A percentile compares a stretch with the other conserved stretches of the same genome.
Conservation (phyloP, 306 rosid species). For the Argentina anserina region DNA sequence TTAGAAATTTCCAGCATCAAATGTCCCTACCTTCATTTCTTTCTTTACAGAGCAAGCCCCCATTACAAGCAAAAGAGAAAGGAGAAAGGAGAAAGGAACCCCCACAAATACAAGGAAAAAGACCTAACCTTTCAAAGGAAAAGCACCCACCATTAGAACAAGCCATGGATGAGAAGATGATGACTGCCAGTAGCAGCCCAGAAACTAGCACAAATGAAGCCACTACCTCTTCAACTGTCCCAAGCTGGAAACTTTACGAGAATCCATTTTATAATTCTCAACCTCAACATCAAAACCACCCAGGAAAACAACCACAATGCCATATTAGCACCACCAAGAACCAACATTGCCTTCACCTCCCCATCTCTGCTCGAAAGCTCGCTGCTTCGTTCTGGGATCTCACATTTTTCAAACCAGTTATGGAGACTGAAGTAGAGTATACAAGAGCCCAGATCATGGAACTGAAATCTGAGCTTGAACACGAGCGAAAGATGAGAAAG, state of each 20-base stretch:
- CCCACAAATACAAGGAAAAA: constrained; percentile 19
- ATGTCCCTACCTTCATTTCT: constrained; percentile 31
- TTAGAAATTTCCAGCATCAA: constrained; percentile 14
- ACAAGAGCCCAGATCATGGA: constrained; percentile 37
- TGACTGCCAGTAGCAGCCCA: constrained; percentile 28
- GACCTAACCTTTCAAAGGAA: constrained; percentile 3
- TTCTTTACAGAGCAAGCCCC: constrained; percentile 19
- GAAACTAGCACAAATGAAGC: constrained; percentile 24
- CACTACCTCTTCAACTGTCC: constrained; percentile 32
- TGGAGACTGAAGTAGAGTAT: constrained; percentile 41
- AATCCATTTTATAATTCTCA: constrained; percentile 50
- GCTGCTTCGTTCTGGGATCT: constrained; percentile 47
- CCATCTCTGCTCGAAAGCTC: constrained; percentile 35
- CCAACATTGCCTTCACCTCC: constrained; percentile 30
- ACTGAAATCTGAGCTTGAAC: constrained; percentile 39
- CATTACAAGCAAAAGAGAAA: constrained; percentile 20
- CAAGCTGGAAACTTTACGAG: constrained; percentile 59
- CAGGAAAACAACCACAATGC: constrained; percentile 11
- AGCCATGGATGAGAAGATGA: constrained; percentile 33
- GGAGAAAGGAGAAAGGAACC: constrained; percentile 12
- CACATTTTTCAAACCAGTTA: constrained; percentile 24
- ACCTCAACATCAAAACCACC: constrained; percentile 1
- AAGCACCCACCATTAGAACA: constrained; percentile 1
- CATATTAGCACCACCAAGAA: constrained; percentile 16
- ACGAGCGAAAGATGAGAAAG: constrained; percentile 39